Conservation (phyloP, 768 basidiomycete genomes). For the Auriscalpium orientale region DNA sequence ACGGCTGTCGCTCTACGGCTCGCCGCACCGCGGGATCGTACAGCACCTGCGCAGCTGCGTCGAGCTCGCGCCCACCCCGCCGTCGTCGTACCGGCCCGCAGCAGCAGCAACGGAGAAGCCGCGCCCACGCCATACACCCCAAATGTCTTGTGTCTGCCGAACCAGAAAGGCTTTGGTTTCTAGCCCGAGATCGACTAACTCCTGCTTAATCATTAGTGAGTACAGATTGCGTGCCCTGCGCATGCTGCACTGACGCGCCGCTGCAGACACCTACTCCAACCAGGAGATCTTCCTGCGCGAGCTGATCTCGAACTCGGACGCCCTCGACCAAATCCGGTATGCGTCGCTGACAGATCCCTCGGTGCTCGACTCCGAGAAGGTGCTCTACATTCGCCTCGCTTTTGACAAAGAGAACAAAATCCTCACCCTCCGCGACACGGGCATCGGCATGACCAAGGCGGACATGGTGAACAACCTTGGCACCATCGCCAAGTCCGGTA, state of each 20-base stretch:
- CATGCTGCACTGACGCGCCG: slow-evolving; percentile 10
- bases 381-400: slow-evolving; percentile 87
- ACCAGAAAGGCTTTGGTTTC: slow-evolving; percentile 87
- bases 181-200: slow-evolving; percentile 99
- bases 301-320: slow-evolving; percentile 98
- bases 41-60: too few relatives aligned
- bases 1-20: too few relatives aligned
- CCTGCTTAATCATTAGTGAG: slow-evolving; percentile 96
- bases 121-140: slow-evolving; percentile 13
- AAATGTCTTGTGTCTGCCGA: slow-evolving; percentile 52
- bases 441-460: slow-evolving; percentile 99
- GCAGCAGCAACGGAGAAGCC: too few relatives aligned
- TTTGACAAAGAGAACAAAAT: slow-evolving; percentile 96
- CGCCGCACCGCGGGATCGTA: too few relatives aligned
- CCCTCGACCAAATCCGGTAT: slow-evolving; percentile 98
- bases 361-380: slow-evolving; percentile 83
- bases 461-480: slow-evolving; percentile 99
- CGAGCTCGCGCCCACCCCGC: too few relatives aligned
- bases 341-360: slow-evolving; percentile 90
- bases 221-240: not conserved
- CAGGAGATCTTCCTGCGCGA: slow-evolving; percentile 99
- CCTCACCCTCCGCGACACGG: slow-evolving; percentile 87
- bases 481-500: slow-evolving; percentile 92
- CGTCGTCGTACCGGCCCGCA: too few relatives aligned
- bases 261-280: slow-evolving; percentile 95